Evolutionary conservation across 768 basidiomycete species (phyloP).

Genomic region (Rubroboletus satanas): DNA sequence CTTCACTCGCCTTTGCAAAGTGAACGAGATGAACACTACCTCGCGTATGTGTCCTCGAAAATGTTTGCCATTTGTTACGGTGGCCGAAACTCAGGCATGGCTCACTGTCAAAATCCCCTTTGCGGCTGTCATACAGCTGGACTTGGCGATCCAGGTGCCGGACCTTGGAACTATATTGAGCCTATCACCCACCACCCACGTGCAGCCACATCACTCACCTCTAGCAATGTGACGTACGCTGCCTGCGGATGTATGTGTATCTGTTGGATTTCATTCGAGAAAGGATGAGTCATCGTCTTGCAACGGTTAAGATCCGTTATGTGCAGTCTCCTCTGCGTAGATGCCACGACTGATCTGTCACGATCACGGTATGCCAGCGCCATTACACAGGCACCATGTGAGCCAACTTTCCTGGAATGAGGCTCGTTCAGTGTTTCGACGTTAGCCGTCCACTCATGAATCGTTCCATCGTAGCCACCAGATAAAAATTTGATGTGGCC

Average conservation of each 20-base stretch:
- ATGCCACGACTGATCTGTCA: constrained; percentile 35
- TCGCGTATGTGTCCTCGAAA: constrained; percentile 30
- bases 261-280: constrained; percentile 41
- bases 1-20: constrained; percentile 45
- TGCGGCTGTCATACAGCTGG: constrained; percentile 45
- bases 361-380: constrained; percentile 39
- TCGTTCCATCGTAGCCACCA: constrained; percentile 44
- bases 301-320: constrained; percentile 38
- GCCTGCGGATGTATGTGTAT: constrained; percentile 45
- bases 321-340: constrained; percentile 34
- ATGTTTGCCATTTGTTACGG: constrained; percentile 25
- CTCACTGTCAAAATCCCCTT: constrained; percentile 34
- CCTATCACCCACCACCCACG: constrained; percentile 8
- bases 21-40: constrained; percentile 40
- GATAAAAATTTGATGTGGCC: constrained; percentile 42
- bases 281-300: constrained; percentile 24
- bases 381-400: constrained; percentile 29
- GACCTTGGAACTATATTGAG: constrained; percentile 34
- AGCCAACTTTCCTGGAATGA: constrained; percentile 27
- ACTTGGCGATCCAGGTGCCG: constrained; percentile 48
- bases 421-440: constrained; percentile 20
- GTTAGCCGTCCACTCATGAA: constrained; percentile 38
- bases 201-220: constrained; percentile 36
- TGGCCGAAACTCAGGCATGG: constrained; percentile 46
- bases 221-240: constrained; percentile 41